Conservation (phyloP, 495 filamentous ascomycete species). For the Entonaema liquescens region DNA sequence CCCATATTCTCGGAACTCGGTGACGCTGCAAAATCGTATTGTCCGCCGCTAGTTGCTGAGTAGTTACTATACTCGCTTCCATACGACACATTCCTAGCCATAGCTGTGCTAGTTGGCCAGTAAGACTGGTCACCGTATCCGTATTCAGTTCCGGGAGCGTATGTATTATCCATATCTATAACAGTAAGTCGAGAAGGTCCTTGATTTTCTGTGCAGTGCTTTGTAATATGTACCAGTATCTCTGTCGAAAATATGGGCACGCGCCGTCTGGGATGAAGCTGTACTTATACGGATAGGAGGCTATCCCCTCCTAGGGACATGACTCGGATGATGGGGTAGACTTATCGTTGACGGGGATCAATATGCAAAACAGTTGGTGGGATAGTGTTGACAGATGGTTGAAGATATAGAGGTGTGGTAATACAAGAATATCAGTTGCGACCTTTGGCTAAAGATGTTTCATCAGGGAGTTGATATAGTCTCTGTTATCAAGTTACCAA, state of each 20-base stretch:
- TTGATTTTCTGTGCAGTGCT: conserved; percentile 17
- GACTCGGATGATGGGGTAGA: conserved; percentile 18
- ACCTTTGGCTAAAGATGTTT: conserved; percentile 11
- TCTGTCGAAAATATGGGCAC: conserved; percentile 10
- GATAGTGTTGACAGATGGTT: conserved; percentile 20
- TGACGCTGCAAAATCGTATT: conserved; percentile 27
- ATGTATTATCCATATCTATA: conserved; percentile 20
- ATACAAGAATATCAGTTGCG: conserved; percentile 26
- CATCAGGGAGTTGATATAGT: conserved; percentile 34
- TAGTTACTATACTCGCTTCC: conserved; percentile 28
- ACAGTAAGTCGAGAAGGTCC: not conserved
- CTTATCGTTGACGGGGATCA: conserved; percentile 14
- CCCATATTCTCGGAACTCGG: conserved; percentile 21
- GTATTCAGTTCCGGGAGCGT: conserved; percentile 10
- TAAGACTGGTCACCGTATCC: conserved; percentile 23
- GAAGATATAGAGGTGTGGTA: conserved; percentile 31
- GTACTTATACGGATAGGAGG: conserved; percentile 32
- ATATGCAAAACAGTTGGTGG: conserved; percentile 17
- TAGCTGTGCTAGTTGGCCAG: conserved; percentile 29
- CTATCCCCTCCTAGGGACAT: conserved; percentile 4
- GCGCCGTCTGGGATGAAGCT: conserved; percentile 15
- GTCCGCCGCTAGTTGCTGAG: conserved; percentile 29
- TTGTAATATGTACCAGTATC: conserved; percentile 22
- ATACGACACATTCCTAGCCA: conserved; percentile 28
- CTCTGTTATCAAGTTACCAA: conserved; percentile 19